Evolutionary conservation across 352 stramenopile species (phyloP), one percentile per base, ranked within the genome.

Genomic region (Phytophthora pinifolia): DNA sequence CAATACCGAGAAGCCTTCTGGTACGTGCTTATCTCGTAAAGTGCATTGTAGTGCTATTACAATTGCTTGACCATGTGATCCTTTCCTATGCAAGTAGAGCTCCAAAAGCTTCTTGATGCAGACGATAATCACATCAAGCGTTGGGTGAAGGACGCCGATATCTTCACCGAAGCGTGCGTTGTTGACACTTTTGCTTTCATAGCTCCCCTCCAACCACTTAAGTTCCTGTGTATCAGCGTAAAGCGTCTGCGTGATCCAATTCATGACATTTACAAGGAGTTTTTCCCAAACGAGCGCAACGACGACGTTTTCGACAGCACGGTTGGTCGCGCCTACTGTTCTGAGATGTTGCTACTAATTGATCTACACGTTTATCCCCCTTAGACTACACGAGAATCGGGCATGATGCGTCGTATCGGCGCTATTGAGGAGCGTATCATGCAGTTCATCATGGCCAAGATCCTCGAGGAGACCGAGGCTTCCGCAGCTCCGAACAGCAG

Each of bases 381-480:
- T 29, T 37, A 70, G 61, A 36, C 31, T 27, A 39, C 37, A 43
- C 17, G 61, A 47, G 61, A 61, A 20, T 48, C 46, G 14, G 46
- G 55, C 9, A 65, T 58, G 44, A 64, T 86, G 29, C 73, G 72
- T 4, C 67, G 66, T 22, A 83, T 89, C 18, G 79, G 79, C 1
- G 54, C 65, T 6, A 82, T 87, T 30, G 74, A 87, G 47, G 76
- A 87, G 52, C 76, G 79, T 4, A 57, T 72, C 15, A 89, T 86
- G 76, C 79, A 85, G 60, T 76, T 78, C 17, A 65, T 89, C 22
- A 67, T 88, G 35, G 49, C 60, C 10, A 86, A 86, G 53, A 81
- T 86, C 13, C 65, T 82, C 13, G 54, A 65, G 12, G 78, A 88
- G 53, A 73, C 54, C 2, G 69, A 83, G 9, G 17, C 59, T 1